Percentiles rank a stretch among this genome's conserved stretches.
Evolutionary conservation across 2,329 filamentous ascomycete genomes (phyloP).

Genomic region (Ascochyta rabiei): DNA sequence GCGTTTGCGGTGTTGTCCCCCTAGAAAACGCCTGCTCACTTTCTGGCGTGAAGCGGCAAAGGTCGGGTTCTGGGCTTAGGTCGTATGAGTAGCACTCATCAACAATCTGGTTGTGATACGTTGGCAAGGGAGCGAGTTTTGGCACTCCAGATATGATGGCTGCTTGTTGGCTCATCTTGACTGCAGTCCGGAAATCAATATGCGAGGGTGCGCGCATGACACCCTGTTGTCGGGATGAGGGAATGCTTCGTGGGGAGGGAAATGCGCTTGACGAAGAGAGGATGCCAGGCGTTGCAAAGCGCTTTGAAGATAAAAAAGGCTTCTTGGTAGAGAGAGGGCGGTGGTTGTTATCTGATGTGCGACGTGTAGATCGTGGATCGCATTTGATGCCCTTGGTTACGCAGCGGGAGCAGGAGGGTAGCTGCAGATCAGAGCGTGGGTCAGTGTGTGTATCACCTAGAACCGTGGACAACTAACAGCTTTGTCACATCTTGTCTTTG

Average conservation of each 20-base stretch:
- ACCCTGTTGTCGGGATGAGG: conserved; percentile 25
- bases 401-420: conserved; percentile 47
- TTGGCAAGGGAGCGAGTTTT: conserved; percentile 37
- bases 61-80: conserved; percentile 31
- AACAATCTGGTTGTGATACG: conserved; percentile 29
- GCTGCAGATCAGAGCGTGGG: conserved; percentile 15
- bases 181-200: conserved; percentile 38
- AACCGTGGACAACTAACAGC: conserved; percentile 25
- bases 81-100: conserved; percentile 35
- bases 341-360: conserved; percentile 44
- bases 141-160: conserved; percentile 29
- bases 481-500: conserved; percentile 49
- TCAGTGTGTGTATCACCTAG: not conserved
- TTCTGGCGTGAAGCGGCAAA: conserved; percentile 21
- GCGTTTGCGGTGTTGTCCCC: conserved; percentile 40
- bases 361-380: conserved; percentile 45
- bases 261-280: conserved; percentile 26
- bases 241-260: conserved; percentile 31
- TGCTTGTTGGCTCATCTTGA: conserved; percentile 34
- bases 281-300: conserved; percentile 29
- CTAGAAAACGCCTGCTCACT: conserved; percentile 28
- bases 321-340: conserved; percentile 35
- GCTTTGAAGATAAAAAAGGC: conserved; percentile 33
- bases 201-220: conserved; percentile 33
- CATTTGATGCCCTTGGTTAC: conserved; percentile 45